These are phyloP conservation scores for Neofusicoccum laricinum DNA, from an alignment of 2,329 filamentous ascomycete genomes.

Conservation along the genomic window DNA sequence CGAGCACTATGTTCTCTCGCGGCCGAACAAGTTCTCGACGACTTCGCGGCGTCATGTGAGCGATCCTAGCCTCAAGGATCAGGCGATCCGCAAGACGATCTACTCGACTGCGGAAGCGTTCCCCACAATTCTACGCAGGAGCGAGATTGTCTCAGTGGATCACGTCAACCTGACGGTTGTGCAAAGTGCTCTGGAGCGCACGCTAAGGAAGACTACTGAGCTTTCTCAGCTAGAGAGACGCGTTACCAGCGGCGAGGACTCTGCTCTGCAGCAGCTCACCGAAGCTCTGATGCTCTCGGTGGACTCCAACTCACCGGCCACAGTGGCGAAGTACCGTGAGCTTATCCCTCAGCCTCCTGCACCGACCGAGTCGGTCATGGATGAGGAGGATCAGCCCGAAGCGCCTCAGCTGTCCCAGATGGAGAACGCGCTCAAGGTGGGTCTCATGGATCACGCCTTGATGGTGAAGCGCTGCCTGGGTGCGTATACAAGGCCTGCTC, in stretches of 20 bases:
- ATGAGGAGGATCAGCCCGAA: conserved; percentile 40
- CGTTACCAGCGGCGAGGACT: conserved; percentile 68
- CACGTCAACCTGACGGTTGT: conserved; percentile 68
- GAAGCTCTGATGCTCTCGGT: conserved; percentile 77
- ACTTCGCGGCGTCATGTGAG: conserved; percentile 68
- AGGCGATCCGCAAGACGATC: conserved; percentile 78
- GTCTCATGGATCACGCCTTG: conserved; percentile 83
- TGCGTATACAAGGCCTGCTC: conserved; percentile 63
- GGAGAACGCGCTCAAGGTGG: conserved; percentile 78
- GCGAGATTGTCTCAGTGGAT: conserved; percentile 71
- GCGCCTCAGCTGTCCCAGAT: conserved; percentile 49
- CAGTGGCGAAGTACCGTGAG: conserved; percentile 73
- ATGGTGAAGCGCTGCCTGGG: conserved; percentile 79
- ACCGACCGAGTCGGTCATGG: conserved; percentile 23
- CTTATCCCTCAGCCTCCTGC: conserved; percentile 58
- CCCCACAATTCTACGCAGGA: conserved; percentile 84
- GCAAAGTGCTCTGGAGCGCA: conserved; percentile 87
- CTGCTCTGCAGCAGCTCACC: conserved; percentile 64
- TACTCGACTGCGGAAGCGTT: conserved; percentile 84
- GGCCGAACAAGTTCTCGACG: conserved; percentile 75
- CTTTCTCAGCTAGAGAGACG: conserved; percentile 73
- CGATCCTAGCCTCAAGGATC: conserved; percentile 65
- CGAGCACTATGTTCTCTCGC: conserved; percentile 79
- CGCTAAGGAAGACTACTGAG: conserved; percentile 86
- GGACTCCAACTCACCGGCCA: conserved; percentile 69